Conservation (phyloP, 345 rosid species). For the Excoecaria agallocha region DNA sequence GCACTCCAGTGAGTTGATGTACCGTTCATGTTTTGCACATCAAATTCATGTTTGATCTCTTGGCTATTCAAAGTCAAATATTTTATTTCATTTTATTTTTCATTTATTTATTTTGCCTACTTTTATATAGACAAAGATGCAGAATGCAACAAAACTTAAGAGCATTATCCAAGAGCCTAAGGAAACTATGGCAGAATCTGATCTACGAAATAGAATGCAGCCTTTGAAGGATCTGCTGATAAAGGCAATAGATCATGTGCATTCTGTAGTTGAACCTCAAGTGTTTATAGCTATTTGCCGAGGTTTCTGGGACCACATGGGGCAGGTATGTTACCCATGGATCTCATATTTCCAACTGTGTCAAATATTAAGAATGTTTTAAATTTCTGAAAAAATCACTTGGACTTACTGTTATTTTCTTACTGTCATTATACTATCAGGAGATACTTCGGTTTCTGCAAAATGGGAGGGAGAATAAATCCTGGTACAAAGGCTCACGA, state of each 20-base stretch:
- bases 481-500: neutral
- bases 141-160: slow-evolving; percentile 27
- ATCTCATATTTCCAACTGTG: neutral
- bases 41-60: neutral
- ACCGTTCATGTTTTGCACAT: neutral
- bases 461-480: slow-evolving; percentile 18
- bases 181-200: slow-evolving; percentile 23
- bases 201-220: slow-evolving; percentile 25
- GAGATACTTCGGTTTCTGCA: slow-evolving; percentile 20
- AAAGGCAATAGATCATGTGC: slow-evolving; percentile 23
- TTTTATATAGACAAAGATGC: slow-evolving; percentile 22
- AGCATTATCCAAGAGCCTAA: slow-evolving; percentile 26
- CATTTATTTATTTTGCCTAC: neutral
- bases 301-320: slow-evolving; percentile 32
- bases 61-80: neutral
- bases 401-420: neutral
- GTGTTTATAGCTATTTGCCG: slow-evolving; percentile 27
- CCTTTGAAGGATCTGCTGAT: slow-evolving; percentile 25
- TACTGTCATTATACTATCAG: neutral
- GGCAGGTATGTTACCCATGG: slow-evolving; percentile 19
- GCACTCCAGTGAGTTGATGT: neutral
- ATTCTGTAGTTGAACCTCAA: slow-evolving; percentile 25
- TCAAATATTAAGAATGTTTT: neutral
- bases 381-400: neutral
- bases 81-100: too few species aligned